Conservation (phyloP, 2,329 filamentous ascomycete species). For the Alternaria sp. region DNA sequence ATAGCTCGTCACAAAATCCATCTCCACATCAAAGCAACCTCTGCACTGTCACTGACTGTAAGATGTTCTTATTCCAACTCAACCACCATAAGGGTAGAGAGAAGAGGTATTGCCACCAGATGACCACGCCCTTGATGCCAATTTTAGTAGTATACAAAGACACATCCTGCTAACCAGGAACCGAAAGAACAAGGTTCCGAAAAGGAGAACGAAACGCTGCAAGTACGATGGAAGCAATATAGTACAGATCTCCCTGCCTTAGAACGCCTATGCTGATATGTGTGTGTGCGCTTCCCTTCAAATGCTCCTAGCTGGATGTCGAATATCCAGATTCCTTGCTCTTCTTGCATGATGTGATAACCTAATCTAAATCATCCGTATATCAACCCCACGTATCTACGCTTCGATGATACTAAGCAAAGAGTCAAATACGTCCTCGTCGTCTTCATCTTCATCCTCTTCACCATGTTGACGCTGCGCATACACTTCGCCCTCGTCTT, state of each 20-base stretch:
- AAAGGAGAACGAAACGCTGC: background rate
- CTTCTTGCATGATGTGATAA: background rate
- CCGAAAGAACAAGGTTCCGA: background rate
- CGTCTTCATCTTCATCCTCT: constrained; percentile 19
- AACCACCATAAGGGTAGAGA: too few species aligned
- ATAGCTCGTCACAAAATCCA: too few species aligned
- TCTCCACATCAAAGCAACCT: too few species aligned
- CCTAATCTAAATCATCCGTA: background rate
- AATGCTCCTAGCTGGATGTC: background rate
- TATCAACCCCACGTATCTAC: background rate
- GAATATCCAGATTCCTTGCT: background rate
- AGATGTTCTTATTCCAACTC: too few species aligned
- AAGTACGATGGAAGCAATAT: background rate
- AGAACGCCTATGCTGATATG: background rate
- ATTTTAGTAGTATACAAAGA: constrained; percentile 15
- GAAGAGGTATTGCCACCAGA: background rate
- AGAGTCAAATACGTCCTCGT: constrained; percentile 31
- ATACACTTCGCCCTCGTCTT: constrained; percentile 12
- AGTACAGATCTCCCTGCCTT: background rate
- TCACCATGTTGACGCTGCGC: constrained; percentile 9
- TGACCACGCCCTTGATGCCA: too few species aligned
- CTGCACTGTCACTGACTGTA: too few species aligned
- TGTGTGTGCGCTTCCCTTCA: background rate
- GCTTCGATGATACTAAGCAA: constrained; percentile 29
- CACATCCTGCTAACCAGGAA: background rate